Conservation (phyloP, 2,329 filamentous ascomycete species). For the Leptographium lundbergii region DNA sequence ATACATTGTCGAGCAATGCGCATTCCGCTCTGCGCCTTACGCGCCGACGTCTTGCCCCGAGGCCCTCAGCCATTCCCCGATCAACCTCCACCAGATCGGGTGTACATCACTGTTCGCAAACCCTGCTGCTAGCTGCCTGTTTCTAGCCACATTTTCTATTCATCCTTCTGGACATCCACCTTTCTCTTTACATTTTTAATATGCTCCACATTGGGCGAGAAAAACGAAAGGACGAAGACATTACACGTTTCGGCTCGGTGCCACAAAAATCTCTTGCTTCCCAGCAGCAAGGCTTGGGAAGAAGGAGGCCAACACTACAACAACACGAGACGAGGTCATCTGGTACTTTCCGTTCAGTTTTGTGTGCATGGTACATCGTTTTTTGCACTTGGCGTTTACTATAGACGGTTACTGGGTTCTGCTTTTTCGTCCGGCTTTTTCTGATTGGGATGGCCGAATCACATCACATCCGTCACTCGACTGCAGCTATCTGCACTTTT, state of each 20-base stretch:
- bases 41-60: too few species aligned
- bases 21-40: not conserved
- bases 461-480: not conserved
- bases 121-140: not conserved
- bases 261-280: constrained; percentile 13
- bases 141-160: not conserved
- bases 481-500: not conserved
- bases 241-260: constrained; percentile 17
- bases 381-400: constrained; percentile 6
- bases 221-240: constrained; percentile 4
- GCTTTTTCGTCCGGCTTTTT: not conserved
- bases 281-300: constrained; percentile 14
- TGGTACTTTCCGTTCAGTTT: not conserved
- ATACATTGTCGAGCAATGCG: not conserved
- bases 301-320: constrained; percentile 1
- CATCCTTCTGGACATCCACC: not conserved
- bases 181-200: constrained; percentile 19
- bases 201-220: constrained; percentile 13
- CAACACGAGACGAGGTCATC: not conserved
- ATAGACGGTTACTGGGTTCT: constrained; percentile 9
- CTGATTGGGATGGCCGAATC: not conserved
- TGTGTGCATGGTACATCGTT: constrained; percentile 3
- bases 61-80: not conserved
- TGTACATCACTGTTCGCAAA: not conserved
- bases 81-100: not conserved